These are phyloP conservation scores for Dactylellina cionopaga DNA, from an alignment of 2,329 filamentous ascomycete genomes.

Conservation along the genomic window DNA sequence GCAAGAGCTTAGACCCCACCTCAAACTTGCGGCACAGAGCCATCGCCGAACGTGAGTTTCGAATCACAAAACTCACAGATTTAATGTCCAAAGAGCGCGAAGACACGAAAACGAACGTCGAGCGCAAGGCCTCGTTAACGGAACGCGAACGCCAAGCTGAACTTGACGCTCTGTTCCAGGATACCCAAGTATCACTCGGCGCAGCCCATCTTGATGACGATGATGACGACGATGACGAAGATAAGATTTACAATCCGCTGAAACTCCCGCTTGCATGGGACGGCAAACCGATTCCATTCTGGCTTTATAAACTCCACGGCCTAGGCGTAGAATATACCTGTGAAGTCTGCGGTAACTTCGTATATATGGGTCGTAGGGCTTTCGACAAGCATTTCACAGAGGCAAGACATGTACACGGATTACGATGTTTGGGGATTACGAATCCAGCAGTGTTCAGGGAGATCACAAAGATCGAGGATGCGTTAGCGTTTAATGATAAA, in stretches of 20 bases:
- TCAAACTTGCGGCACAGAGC: constrained; percentile 82
- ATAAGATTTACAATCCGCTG: constrained; percentile 94
- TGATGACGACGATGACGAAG: constrained; percentile 79
- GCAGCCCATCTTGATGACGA: constrained; percentile 65
- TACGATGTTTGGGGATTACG: constrained; percentile 93
- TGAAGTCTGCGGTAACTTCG: constrained; percentile 96
- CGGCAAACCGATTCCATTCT: constrained; percentile 98
- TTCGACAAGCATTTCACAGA: constrained; percentile 99
- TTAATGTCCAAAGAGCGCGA: constrained; percentile 86
- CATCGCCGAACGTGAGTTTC: constrained; percentile 86
- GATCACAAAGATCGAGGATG: constrained; percentile 91
- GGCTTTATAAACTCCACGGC: constrained; percentile 96
- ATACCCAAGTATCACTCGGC: constrained; percentile 59
- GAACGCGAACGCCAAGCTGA: constrained; percentile 89
- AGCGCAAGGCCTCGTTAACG: constrained; percentile 96
- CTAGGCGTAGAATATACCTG: constrained; percentile 93
- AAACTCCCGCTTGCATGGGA: constrained; percentile 98
- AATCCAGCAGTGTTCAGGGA: constrained; percentile 92
- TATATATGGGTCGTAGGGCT: constrained; percentile 95
- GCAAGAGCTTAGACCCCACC: constrained; percentile 54
- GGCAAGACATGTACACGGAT: constrained; percentile 86
- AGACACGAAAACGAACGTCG: constrained; percentile 92
- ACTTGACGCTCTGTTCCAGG: constrained; percentile 82
- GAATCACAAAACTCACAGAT: constrained; percentile 79
- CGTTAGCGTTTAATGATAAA: constrained; percentile 89